Base-by-base conservation (phyloP, 2,329 filamentous ascomycete species). In the Fusarium multiceps region DNA sequence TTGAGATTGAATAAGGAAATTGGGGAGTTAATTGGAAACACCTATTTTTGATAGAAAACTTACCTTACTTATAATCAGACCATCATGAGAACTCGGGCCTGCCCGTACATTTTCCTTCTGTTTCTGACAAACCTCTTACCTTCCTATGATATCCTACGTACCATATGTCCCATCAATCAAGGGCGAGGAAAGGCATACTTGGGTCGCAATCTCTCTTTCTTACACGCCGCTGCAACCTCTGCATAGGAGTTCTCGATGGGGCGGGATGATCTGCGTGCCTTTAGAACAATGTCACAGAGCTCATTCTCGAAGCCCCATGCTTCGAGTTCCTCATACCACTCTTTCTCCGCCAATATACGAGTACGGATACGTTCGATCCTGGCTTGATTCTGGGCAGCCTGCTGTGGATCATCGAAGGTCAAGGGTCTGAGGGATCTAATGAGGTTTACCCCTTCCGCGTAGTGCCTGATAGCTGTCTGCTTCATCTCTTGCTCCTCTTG, bases 1-100 rank as follows among this genome's bases (percentile, higher is more conserved):
- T 41, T 45, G 3, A 65, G 55, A 58, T 71, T 66, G 63, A 64
- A 45, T 48, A 56, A 21, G 34, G 27, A 23, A 25, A 53, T 42
- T 10, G 32, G 25, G 28, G 30, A 37, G n/a, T 27, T 43, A 32
- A 51, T 55, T 27, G 8, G 34, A 21, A 32, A 68, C 37, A 40
- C 16, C 14, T 60, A 42, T 28, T 16, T 14, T 28, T 32, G 41
- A 68, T 42, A 59, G 25, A 59, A 51, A 30, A 45, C 32, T 20
- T 50, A 54, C 40, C 34, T 55, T 18, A 32, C 34, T 55, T 18
- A 28, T 20, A 20, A 34, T 40, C 18, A 47, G 23, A 32, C 20
- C 40, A 45, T 28, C 28, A 25, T 41, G 41, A 42, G 27, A 21
- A 25, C 10, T 43, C 27, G n/a, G 21, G 32, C 58, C 43, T 21